phyloP scores from a whole-genome alignment of 2,329 filamentous ascomycete genomes.

The Claviceps monticola region DNA sequence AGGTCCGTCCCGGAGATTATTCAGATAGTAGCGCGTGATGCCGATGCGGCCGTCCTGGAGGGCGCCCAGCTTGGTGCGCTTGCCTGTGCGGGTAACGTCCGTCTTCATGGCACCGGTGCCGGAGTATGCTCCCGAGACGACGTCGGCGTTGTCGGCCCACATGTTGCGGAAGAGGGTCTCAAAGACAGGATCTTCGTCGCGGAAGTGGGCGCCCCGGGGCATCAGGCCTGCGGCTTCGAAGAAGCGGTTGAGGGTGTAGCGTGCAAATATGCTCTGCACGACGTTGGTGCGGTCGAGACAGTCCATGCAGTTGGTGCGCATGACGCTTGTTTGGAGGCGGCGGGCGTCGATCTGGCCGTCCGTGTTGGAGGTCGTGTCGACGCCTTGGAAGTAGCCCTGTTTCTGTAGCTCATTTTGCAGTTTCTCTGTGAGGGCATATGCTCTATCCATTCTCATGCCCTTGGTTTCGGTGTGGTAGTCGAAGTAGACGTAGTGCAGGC shows the following conservation, averaged over 20 bases:
- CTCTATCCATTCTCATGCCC: constrained; percentile 83
- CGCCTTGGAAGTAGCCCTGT: constrained; percentile 85
- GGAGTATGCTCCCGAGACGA: constrained; percentile 84
- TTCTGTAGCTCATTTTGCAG: constrained; percentile 61
- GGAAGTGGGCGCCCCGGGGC: constrained; percentile 59
- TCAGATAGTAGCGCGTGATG: constrained; percentile 74
- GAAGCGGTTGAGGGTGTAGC: constrained; percentile 79
- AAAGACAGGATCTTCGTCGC: constrained; percentile 63
- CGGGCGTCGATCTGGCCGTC: constrained; percentile 67
- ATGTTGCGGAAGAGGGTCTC: constrained; percentile 90
- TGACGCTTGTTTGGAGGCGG: constrained; percentile 72
- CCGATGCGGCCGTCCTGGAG: constrained; percentile 82
- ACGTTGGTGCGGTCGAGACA: constrained; percentile 96
- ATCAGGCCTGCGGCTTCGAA: constrained; percentile 74
- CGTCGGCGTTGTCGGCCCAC: constrained; percentile 97
- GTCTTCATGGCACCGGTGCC: constrained; percentile 97
- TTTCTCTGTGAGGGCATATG: constrained; percentile 72
- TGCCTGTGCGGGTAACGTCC: constrained; percentile 88
- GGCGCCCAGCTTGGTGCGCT: constrained; percentile 72
- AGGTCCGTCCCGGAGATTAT: constrained; percentile 91
- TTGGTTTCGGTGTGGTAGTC: constrained; percentile 98
- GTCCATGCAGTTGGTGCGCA: constrained; percentile 98
- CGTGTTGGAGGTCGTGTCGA: constrained; percentile 63
- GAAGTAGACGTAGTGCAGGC: constrained; percentile 92
- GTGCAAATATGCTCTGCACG: constrained; percentile 91